These are phyloP conservation scores for Tephrocybe sp. DNA, from an alignment of 768 basidiomycete genomes.

Conservation along the genomic window DNA sequence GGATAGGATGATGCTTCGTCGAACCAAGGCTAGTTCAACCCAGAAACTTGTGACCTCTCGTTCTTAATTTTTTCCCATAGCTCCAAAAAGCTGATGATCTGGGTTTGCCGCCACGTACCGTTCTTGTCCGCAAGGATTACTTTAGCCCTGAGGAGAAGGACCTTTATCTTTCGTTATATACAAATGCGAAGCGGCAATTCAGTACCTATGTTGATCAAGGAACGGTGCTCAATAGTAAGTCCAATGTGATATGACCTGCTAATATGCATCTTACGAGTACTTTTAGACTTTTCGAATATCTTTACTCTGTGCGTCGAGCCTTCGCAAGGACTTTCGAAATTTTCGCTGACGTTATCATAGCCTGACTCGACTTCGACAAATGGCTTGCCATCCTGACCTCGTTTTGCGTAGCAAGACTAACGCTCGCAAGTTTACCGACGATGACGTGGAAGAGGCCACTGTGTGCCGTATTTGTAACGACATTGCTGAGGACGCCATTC, in stretches of 20 bases:
- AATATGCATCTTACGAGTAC: too few relatives aligned
- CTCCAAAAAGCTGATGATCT: constrained; percentile 96
- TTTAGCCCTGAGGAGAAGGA: constrained; percentile 99
- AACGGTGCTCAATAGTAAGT: constrained; percentile 89
- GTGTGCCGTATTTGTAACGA: constrained; percentile 97
- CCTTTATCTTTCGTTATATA: constrained; percentile 86
- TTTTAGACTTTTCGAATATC: constrained; percentile 90
- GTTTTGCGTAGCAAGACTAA: constrained; percentile 88
- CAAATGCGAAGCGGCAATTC: constrained; percentile 91
- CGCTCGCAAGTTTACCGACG: constrained; percentile 54
- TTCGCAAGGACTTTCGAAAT: not conserved
- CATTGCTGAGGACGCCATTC: constrained; percentile 95
- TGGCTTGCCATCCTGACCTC: constrained; percentile 94
- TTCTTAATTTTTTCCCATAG: constrained; percentile 33
- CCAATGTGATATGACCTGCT: not conserved
- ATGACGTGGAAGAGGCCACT: constrained; percentile 70
- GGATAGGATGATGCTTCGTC: constrained; percentile 93
- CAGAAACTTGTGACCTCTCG: not conserved
- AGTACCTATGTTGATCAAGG: constrained; percentile 88
- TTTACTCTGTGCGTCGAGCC: constrained; percentile 63
- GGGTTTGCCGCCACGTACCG: constrained; percentile 89
- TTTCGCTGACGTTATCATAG: constrained; percentile 34
- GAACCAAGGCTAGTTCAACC: constrained; percentile 67
- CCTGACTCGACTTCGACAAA: constrained; percentile 94
- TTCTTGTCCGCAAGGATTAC: constrained; percentile 85